Evolutionary conservation across 2,329 filamentous ascomycete genomes (phyloP).

Genomic region (Trichophyton verrucosum): DNA sequence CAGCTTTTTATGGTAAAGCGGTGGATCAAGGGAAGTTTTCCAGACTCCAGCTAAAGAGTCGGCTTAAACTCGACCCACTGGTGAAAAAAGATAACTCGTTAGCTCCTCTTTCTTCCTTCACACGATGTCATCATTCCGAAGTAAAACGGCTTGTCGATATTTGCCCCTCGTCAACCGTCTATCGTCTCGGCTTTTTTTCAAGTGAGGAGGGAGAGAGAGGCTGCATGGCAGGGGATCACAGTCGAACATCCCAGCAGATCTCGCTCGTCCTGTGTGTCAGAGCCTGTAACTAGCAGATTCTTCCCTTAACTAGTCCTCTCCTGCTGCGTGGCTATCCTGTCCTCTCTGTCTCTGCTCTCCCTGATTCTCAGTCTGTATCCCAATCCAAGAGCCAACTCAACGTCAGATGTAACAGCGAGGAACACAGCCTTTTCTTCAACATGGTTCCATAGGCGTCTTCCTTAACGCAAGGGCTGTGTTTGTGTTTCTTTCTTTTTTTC

Average conservation of each 20-base stretch:
- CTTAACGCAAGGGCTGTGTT: background rate
- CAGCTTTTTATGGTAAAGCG: background rate
- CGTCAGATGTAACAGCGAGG: slow-evolving; percentile 1
- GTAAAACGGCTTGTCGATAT: background rate
- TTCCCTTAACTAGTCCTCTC: background rate
- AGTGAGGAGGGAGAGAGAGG: background rate
- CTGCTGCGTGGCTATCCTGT: background rate
- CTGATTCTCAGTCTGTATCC: slow-evolving; percentile 2
- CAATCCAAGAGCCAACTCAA: slow-evolving; percentile 1
- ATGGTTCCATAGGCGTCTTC: background rate
- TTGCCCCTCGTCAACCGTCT: background rate
- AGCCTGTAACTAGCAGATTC: background rate
- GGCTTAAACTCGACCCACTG: background rate
- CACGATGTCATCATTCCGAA: slow-evolving; percentile 1
- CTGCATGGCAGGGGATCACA: background rate
- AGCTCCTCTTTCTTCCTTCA: background rate
- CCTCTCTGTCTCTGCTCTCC: background rate
- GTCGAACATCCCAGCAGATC: background rate
- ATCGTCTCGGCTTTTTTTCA: background rate
- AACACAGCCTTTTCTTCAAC: background rate
- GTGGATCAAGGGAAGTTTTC: slow-evolving; percentile 3
- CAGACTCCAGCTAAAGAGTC: background rate
- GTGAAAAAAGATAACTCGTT: background rate
- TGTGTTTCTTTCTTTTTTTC: slow-evolving; percentile 5
- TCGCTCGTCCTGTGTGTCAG: background rate